Evolutionary conservation across 257 asterid species (phyloP).

Genomic region (Orobanche coerulescens): DNA sequence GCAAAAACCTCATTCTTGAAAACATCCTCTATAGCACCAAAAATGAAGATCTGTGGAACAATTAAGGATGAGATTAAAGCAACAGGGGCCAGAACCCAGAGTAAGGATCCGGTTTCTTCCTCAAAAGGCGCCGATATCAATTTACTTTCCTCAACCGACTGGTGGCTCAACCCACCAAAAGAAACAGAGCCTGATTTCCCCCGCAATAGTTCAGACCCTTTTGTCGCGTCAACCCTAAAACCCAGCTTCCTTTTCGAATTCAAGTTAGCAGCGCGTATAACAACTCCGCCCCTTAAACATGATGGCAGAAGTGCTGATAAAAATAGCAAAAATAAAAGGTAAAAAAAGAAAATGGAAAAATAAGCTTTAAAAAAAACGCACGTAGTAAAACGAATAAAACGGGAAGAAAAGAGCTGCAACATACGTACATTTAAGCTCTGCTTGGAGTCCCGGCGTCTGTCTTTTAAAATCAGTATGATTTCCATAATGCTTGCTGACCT

Average conservation of each 20-base stretch:
- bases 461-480: slow-evolving; percentile 19
- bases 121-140: slow-evolving; percentile 60
- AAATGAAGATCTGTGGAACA: slow-evolving; percentile 57
- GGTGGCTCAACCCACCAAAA: slow-evolving; percentile 63
- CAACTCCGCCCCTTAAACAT: slow-evolving; percentile 30
- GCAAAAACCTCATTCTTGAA: slow-evolving; percentile 53
- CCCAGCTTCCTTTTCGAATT: slow-evolving; percentile 31
- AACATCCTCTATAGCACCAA: slow-evolving; percentile 45
- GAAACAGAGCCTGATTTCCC: slow-evolving; percentile 86
- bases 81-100: slow-evolving; percentile 81
- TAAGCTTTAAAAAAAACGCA: neutral
- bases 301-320: slow-evolving; percentile 29
- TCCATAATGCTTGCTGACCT: slow-evolving; percentile 32
- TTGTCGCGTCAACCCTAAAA: slow-evolving; percentile 32
- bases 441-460: slow-evolving; percentile 26
- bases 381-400: slow-evolving; percentile 1
- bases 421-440: slow-evolving; percentile 36
- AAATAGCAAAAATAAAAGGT: neutral
- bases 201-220: slow-evolving; percentile 49
- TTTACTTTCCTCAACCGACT: slow-evolving; percentile 63
- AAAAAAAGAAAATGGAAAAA: neutral
- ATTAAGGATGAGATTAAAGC: slow-evolving; percentile 60
- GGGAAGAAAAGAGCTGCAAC: slow-evolving; percentile 10
- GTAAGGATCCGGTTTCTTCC: slow-evolving; percentile 52
- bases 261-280: slow-evolving; percentile 24